Evolutionary conservation across 2,329 filamentous ascomycete species (phyloP).

Genomic region (Colletotrichum siamense): DNA sequence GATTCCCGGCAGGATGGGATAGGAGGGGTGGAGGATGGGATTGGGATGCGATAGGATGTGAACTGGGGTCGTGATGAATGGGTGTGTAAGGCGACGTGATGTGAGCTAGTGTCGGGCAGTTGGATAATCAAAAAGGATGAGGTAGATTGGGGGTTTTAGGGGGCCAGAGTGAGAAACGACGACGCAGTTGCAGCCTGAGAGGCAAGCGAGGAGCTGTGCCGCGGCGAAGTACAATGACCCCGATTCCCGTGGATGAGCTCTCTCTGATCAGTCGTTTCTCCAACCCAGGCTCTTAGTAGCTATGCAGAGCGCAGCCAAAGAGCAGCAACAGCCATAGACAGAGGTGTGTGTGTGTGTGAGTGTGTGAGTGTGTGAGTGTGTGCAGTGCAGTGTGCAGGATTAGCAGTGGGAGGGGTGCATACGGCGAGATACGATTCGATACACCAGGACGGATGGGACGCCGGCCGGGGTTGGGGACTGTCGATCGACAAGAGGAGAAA

Average conservation of each 20-base stretch:
- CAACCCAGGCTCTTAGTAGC: neutral
- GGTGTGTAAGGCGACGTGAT: neutral
- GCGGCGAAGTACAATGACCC: neutral
- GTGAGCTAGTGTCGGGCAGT: neutral
- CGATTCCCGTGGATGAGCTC: neutral
- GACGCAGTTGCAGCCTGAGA: neutral
- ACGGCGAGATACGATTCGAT: constrained; percentile 15
- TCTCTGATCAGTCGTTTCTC: neutral
- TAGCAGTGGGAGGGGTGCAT: constrained; percentile 1
- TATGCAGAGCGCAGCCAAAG: neutral
- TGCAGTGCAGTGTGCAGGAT: constrained; percentile 6
- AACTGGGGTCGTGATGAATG: neutral
- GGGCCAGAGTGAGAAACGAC: neutral
- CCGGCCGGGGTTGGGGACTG: neutral
- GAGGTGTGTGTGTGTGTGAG: neutral
- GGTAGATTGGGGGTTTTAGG: neutral
- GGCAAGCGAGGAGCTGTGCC: neutral
- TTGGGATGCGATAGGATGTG: constrained; percentile 1
- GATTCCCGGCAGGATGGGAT: constrained; percentile 17
- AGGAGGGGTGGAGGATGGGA: neutral
- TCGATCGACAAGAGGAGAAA: constrained; percentile 18
- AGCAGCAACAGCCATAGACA: neutral
- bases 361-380: neutral
- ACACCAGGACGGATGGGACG: constrained; percentile 7
- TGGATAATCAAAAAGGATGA: neutral